Conservation (phyloP, 2,329 filamentous ascomycete species). For the Trichoderma polysporum region DNA sequence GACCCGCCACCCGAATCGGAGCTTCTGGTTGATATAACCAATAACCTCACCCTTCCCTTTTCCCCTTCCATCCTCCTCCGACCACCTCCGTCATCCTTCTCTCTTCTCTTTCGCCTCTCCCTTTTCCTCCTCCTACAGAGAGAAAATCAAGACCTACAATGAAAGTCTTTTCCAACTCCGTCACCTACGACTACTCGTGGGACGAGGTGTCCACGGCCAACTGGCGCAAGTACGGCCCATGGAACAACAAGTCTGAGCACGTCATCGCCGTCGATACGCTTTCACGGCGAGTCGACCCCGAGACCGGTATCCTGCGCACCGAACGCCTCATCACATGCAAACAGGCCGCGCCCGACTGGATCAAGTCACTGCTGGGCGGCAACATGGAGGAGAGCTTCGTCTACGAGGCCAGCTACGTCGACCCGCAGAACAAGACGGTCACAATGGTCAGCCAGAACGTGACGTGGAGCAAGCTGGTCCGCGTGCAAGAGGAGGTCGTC, state of each 20-base stretch:
- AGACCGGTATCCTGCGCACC: slow-evolving; percentile 60
- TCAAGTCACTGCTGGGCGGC: slow-evolving; percentile 72
- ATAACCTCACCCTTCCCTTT: not conserved
- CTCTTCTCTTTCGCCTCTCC: not conserved
- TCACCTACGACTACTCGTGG: slow-evolving; percentile 97
- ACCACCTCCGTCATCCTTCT: not conserved
- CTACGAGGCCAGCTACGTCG: slow-evolving; percentile 94
- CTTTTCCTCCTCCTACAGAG: not conserved
- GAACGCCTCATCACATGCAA: slow-evolving; percentile 63
- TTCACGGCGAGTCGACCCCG: slow-evolving; percentile 60
- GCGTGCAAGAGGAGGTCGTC: slow-evolving; percentile 87
- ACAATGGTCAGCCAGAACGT: slow-evolving; percentile 97
- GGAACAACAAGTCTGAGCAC: slow-evolving; percentile 98
- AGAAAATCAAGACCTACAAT: slow-evolving; percentile 49
- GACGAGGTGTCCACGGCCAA: slow-evolving; percentile 96
- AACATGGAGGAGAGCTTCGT: slow-evolving; percentile 80
- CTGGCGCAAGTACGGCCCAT: slow-evolving; percentile 98
- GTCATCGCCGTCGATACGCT: slow-evolving; percentile 95
- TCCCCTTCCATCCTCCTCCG: slow-evolving; percentile 1
- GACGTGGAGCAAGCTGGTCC: slow-evolving; percentile 87
- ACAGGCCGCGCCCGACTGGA: slow-evolving; percentile 71
- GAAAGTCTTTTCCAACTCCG: slow-evolving; percentile 91
- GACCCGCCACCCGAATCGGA: slow-evolving; percentile 21
- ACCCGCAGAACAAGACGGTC: slow-evolving; percentile 77
- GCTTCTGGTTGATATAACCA: slow-evolving; percentile 15